Conservation (phyloP, 1,284 basidiomycete species). For the Ustilago cynodontis region DNA sequence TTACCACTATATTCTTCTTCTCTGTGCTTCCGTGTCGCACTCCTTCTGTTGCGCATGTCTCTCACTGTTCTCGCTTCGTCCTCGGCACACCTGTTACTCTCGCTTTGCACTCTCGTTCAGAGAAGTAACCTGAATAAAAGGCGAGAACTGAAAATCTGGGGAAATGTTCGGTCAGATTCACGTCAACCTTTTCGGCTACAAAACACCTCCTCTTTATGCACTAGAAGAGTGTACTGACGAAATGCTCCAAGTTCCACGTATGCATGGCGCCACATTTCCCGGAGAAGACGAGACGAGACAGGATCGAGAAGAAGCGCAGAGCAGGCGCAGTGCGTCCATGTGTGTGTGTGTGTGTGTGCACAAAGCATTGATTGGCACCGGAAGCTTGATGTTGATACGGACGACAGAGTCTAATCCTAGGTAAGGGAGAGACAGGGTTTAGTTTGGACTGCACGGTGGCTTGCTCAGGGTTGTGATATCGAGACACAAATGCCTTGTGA, state of each 20-base stretch:
- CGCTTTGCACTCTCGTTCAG: too few species aligned
- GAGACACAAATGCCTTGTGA: too few species aligned
- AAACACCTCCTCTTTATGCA: background rate
- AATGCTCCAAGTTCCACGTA: background rate
- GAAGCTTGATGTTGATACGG: too few species aligned
- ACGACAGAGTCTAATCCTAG: too few species aligned
- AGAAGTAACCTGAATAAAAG: background rate
- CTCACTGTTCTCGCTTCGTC: too few species aligned
- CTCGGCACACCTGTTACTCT: too few species aligned
- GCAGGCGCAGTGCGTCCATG: too few species aligned
- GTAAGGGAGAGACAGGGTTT: too few species aligned
- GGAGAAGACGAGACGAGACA: background rate
- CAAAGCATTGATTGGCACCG: too few species aligned
- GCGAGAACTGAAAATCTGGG: slow-evolving; percentile 18
- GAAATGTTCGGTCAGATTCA: slow-evolving; percentile 27
- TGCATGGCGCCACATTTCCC: background rate
- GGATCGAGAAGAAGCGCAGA: background rate
- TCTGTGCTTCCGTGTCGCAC: background rate
- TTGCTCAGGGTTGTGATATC: too few species aligned
- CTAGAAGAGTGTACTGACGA: background rate
- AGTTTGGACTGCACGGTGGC: too few species aligned
- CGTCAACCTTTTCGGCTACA: slow-evolving; percentile 2
- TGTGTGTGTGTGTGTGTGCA: too few species aligned
- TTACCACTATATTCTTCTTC: background rate
- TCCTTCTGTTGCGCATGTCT: background rate